Evolutionary conservation across 1,284 basidiomycete genomes (phyloP), one percentile per base, ranked within the genome.

Genomic region (Ceratobasidium theobromae): DNA sequence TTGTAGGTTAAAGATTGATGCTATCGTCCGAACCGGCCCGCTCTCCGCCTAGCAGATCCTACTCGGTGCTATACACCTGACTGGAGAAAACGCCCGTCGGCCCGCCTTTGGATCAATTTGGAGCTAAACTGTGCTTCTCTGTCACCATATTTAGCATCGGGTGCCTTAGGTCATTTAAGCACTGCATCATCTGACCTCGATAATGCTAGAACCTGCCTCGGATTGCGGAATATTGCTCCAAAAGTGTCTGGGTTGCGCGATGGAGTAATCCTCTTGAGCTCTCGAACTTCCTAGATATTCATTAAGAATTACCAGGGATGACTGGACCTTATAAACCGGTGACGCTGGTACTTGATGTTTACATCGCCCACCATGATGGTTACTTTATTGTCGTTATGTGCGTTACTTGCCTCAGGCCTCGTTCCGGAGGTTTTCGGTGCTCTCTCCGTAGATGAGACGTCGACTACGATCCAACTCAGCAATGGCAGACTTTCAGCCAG

Each of bases 401-500:
- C 14, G 4, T 25, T 25, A 14, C 25, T 49, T 33, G 8, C 32
- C 18, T 45, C 32, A 32, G 23, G n/a, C n/a, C 14, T 40, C n/a
- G 21, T 32, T 18, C n/a, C 48, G 14, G 1, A 4, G 16, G 35
- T n/a, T 1, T 11, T 52, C 43, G 33, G 35, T 4, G 45, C 57
- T 1, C 18, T 62, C 8, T 35, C 57, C n/a, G 30, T 62, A 21
- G 51, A 16, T 9, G 45, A 62, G 30, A 62, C 57, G 11, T 62
- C 57, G 6, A 51, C 30, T 40, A 18, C 57, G 21, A 52, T 64
- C 23, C 18, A 51, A 23, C 11, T 64, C 28, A 32, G 48, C 35
- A 64, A 64, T 64, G 48, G 27, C 12, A 64, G 49, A 14, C 25
- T 52, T 16, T 64, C 49, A 30, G 60, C 48, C 32, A 53, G 60